Percentiles rank a stretch among this genome's conserved stretches.
phyloP scores from a whole-genome alignment of 2,329 filamentous ascomycete species.

The Fusarium buharicum region DNA sequence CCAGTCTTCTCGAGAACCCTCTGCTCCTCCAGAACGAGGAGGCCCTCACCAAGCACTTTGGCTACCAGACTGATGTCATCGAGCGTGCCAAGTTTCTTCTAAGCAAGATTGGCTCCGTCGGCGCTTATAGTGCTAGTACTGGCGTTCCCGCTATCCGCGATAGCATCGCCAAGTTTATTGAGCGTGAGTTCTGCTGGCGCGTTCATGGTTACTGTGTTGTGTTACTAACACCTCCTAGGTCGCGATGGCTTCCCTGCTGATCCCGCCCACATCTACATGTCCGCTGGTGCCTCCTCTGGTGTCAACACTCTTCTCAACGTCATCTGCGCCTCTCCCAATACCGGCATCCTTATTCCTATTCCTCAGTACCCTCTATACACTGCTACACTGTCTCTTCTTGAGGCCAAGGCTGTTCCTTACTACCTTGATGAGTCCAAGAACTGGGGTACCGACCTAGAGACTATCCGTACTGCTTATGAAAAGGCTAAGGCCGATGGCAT shows the following conservation, averaged over 20 bases:
- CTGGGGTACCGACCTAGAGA: slow-evolving; percentile 89
- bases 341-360: slow-evolving; percentile 91
- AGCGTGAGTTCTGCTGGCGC: slow-evolving; percentile 65
- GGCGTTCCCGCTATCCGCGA: slow-evolving; percentile 87
- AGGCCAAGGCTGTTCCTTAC: slow-evolving; percentile 91
- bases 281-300: slow-evolving; percentile 89
- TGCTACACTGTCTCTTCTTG: slow-evolving; percentile 84
- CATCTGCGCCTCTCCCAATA: slow-evolving; percentile 80
- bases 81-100: slow-evolving; percentile 84
- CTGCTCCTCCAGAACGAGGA: slow-evolving; percentile 83
- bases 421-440: slow-evolving; percentile 85
- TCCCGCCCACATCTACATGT: slow-evolving; percentile 86
- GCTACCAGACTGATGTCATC: slow-evolving; percentile 90
- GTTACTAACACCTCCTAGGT: slow-evolving; percentile 54
- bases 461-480: slow-evolving; percentile 77
- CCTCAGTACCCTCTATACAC: slow-evolving; percentile 99
- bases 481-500: slow-evolving; percentile 80
- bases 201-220: not conserved
- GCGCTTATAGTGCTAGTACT: slow-evolving; percentile 95
- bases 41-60: slow-evolving; percentile 77
- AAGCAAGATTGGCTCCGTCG: slow-evolving; percentile 86
- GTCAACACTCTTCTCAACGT: slow-evolving; percentile 93
- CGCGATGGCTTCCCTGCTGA: slow-evolving; percentile 90
- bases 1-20: slow-evolving; percentile 93
- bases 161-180: slow-evolving; percentile 92